Evolutionary conservation across 345 rosid species (phyloP).

Genomic region (Erucastrum elatum): DNA sequence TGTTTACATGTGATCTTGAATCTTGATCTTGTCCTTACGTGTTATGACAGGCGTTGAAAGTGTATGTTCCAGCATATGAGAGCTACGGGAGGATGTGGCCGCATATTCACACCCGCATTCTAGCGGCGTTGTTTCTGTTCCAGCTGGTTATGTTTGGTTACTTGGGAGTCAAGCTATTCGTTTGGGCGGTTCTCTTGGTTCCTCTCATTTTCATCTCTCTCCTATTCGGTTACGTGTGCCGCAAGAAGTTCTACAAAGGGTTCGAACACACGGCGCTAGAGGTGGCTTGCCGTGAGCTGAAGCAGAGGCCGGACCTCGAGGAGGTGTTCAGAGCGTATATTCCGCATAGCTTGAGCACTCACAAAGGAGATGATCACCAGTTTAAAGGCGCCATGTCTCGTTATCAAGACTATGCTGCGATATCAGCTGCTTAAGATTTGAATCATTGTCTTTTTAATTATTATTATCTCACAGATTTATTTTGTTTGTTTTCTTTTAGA

Average conservation of each 20-base stretch:
- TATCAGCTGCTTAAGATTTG: constrained; percentile 29
- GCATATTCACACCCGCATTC: constrained; percentile 62
- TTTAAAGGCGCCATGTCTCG: constrained; percentile 70
- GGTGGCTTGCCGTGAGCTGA: constrained; percentile 58
- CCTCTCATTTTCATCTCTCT: constrained; percentile 57
- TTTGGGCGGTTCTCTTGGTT: constrained; percentile 41
- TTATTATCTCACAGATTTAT: neutral
- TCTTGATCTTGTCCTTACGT: neutral
- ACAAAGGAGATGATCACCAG: constrained; percentile 64
- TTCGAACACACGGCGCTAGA: constrained; percentile 68
- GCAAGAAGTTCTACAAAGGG: constrained; percentile 62
- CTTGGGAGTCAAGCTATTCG: constrained; percentile 57
- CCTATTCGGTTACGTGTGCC: constrained; percentile 60
- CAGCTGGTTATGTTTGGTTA: constrained; percentile 77
- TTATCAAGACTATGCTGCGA: constrained; percentile 32
- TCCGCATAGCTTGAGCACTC: constrained; percentile 68
- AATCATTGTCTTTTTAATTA: neutral
- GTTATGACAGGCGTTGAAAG: constrained; percentile 68
- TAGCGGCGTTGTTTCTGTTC: constrained; percentile 65
- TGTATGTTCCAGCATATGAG: constrained; percentile 79
- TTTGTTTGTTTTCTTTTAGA: neutral
- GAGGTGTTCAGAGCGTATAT: constrained; percentile 55
- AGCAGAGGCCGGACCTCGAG: constrained; percentile 66
- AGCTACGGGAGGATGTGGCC: constrained; percentile 98
- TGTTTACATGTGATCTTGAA: neutral